Conservation (phyloP, 306 rosid species). For the Oemleria cerasiformis region DNA sequence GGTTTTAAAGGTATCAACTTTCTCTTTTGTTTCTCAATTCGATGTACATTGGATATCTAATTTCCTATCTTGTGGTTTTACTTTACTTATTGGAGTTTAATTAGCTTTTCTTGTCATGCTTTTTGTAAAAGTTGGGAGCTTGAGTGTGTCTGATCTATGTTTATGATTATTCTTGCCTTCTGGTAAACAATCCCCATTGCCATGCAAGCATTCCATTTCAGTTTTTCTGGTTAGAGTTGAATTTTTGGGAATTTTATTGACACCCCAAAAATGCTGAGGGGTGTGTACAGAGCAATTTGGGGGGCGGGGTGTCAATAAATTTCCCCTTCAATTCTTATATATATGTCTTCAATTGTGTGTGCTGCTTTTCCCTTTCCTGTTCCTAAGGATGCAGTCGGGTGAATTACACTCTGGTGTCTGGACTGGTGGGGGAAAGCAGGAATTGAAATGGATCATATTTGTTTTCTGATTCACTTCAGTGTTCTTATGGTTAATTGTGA, state of each 20-base stretch:
- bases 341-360: neutral
- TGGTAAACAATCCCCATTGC: neutral
- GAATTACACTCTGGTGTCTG: neutral
- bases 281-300: neutral
- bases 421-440: neutral
- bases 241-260: neutral
- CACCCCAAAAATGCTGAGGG: neutral
- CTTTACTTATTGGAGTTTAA: neutral
- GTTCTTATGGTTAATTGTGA: neutral
- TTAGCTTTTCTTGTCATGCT: neutral
- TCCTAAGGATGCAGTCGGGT: neutral
- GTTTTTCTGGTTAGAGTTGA: neutral
- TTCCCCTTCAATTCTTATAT: neutral
- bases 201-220: neutral
- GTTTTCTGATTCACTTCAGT: constrained; percentile 10
- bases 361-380: neutral
- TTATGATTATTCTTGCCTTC: neutral
- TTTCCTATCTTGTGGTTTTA: neutral
- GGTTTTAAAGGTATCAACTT: constrained; percentile 1
- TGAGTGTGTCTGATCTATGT: neutral
- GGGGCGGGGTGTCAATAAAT: neutral
- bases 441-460: neutral
- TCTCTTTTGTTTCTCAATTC: constrained; percentile 5
- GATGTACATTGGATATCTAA: neutral
- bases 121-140: neutral